Evolutionary conservation across 2,329 filamentous ascomycete genomes (phyloP), one percentile per base, ranked within the genome.

Genomic region (Colletotrichum cordylinicola): DNA sequence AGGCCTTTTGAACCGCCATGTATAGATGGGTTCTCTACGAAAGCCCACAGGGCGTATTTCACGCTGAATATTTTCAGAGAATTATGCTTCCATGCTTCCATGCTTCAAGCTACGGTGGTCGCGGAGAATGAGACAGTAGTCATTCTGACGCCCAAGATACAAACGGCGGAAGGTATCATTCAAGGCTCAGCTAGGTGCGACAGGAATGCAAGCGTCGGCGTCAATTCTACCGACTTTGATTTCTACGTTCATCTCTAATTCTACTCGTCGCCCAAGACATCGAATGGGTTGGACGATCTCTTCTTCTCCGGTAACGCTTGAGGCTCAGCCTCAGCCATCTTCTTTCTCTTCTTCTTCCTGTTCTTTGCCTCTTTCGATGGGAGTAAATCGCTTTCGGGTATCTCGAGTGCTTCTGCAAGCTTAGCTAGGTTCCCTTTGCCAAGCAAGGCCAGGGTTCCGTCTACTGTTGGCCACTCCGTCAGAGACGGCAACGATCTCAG

Each of bases 321-420:
- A 27, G 24, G 9, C 27, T 66, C 58, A 1, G n/a, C 6, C 33
- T 70, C 64, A 2, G 43, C 31, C 29, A 13, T 65, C 33, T 72
- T 68, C 74, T 73, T 76, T 27, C 74, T 67, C 24, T 77, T 72
- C 60, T 67, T 76, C 35, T 67, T 76, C 60, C 48, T 33, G 6
- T 31, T 66, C 29, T 76, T 77, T 31, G 39, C 66, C 21, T 77
- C 76, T 61, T 69, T 75, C 6, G 73, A 52, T 18, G 76, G 73
- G n/a, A 77, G 24, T 3, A 67, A 61, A 6, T 66, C 43, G n/a
- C 39, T 60, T 12, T 73, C 58, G 1, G 64, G 58, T 6, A 69
- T 55, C 18, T 33, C 69, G 18, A 68, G 73, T 15, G 56, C 52
- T 24, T 66, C 52, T 7, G 37, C 55, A 13, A 77, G 33, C 15